Conservation (phyloP, 352 stramenopile genomes). For the Phytophthora litchii region DNA sequence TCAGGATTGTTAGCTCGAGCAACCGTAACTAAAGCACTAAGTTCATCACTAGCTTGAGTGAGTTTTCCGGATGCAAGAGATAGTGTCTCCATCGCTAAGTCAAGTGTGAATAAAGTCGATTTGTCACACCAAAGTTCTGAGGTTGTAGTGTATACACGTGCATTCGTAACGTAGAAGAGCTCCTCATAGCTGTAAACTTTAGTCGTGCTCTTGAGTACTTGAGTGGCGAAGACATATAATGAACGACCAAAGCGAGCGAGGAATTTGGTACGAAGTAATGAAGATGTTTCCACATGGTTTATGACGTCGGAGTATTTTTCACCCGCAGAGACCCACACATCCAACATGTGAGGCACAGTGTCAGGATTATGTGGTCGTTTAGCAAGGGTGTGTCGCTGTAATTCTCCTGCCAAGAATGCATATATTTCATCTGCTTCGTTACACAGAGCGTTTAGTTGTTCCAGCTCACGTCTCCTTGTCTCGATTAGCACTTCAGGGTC, state of each 20-base stretch:
- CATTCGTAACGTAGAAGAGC: slow-evolving; percentile 63
- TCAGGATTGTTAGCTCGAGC: slow-evolving; percentile 12
- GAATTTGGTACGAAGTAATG: slow-evolving; percentile 36
- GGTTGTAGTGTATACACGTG: slow-evolving; percentile 44
- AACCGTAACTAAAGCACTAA: slow-evolving; percentile 20
- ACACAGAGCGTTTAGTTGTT: slow-evolving; percentile 29
- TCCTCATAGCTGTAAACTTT: slow-evolving; percentile 70
- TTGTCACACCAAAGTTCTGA: slow-evolving; percentile 48
- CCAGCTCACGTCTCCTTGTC: slow-evolving; percentile 14
- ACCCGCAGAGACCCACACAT: slow-evolving; percentile 66
- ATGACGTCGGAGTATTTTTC: slow-evolving; percentile 76
- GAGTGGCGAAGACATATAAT: slow-evolving; percentile 64
- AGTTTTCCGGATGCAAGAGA: slow-evolving; percentile 69
- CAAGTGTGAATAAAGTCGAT: slow-evolving; percentile 39
- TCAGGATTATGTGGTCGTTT: slow-evolving; percentile 39
- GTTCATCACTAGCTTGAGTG: slow-evolving; percentile 38
- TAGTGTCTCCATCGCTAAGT: slow-evolving; percentile 66
- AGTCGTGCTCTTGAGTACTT: slow-evolving; percentile 62
- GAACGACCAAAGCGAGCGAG: slow-evolving; percentile 63
- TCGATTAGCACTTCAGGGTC: slow-evolving; percentile 18
- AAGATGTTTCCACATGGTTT: slow-evolving; percentile 32
- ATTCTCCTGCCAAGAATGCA: slow-evolving; percentile 50
- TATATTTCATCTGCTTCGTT: slow-evolving; percentile 76
- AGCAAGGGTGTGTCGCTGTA: slow-evolving; percentile 41
- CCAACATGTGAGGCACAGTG: slow-evolving; percentile 62